These are phyloP conservation scores for Carex myosuroides DNA, from an alignment of 176 grass and related monocot genomes.

Conservation along the genomic window DNA sequence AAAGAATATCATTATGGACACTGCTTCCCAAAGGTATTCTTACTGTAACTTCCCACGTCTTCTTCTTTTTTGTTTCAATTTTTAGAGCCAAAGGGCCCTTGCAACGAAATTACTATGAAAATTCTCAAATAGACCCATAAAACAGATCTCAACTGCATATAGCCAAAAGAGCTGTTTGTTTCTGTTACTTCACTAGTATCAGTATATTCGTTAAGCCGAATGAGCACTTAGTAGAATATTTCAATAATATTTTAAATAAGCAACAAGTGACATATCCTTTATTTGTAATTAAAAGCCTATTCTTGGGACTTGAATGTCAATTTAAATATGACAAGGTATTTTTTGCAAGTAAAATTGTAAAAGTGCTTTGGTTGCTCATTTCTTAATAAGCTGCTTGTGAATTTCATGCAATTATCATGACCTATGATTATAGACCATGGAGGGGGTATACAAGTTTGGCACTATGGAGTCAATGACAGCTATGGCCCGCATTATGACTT, in stretches of 20 bases:
- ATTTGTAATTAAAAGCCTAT: not conserved
- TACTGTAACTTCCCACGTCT: not conserved
- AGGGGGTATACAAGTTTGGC: constrained; percentile 45
- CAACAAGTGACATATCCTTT: not conserved
- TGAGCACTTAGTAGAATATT: not conserved
- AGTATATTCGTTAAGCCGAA: not conserved
- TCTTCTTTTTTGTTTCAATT: not conserved
- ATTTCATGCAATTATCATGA: not conserved
- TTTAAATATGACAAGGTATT: not conserved
- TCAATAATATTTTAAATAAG: not conserved
- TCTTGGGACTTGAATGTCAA: not conserved
- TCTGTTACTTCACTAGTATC: not conserved
- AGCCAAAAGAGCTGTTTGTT: not conserved
- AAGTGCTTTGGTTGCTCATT: not conserved
- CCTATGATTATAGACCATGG: constrained; percentile 50
- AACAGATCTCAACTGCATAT: not conserved
- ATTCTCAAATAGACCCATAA: not conserved
- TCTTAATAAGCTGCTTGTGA: constrained; percentile 3
- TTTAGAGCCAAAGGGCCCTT: not conserved
- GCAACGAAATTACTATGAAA: not conserved
- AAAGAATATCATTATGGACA: constrained; percentile 80
- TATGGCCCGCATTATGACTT: constrained; percentile 35
- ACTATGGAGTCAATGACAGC: constrained; percentile 35
- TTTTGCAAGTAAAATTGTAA: not conserved
- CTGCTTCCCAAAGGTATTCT: constrained; percentile 84